A percentile compares a stretch with the other conserved stretches of the same genome.
phyloP scores from a whole-genome alignment of 2,329 filamentous ascomycete species.

The Pseudopyrenochaeta lycopersici region DNA sequence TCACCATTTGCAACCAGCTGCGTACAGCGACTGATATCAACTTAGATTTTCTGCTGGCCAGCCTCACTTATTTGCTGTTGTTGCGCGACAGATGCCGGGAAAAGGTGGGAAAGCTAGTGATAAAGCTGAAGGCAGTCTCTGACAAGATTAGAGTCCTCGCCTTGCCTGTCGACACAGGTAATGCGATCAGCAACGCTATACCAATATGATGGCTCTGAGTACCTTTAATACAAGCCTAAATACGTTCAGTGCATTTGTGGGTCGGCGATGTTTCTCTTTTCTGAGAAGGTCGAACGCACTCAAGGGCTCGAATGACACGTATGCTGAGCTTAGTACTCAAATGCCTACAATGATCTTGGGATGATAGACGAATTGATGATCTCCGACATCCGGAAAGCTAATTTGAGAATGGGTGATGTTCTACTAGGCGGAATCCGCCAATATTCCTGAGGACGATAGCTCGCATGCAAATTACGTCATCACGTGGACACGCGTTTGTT shows the following conservation, averaged over 20 bases:
- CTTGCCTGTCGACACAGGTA: slow-evolving; percentile 62
- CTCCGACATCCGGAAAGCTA: neutral
- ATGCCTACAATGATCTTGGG: neutral
- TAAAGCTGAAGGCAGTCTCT: slow-evolving; percentile 10
- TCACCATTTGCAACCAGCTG: neutral
- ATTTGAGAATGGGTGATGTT: neutral
- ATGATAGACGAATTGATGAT: slow-evolving; percentile 3
- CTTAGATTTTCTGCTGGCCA: slow-evolving; percentile 63
- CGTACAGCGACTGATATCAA: slow-evolving; percentile 16
- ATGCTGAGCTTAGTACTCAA: slow-evolving; percentile 19
- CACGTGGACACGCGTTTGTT: slow-evolving; percentile 6
- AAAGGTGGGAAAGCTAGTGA: slow-evolving; percentile 54
- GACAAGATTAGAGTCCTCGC: slow-evolving; percentile 57
- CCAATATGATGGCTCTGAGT: slow-evolving; percentile 50
- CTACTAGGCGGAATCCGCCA: neutral
- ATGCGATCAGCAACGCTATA: slow-evolving; percentile 60
- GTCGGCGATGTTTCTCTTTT: neutral
- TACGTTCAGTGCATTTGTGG: too few species aligned
- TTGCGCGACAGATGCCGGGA: slow-evolving; percentile 62
- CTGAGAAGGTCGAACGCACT: neutral
- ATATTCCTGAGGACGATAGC: neutral
- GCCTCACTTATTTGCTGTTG: slow-evolving; percentile 66
- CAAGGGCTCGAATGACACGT: neutral
- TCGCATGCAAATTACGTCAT: slow-evolving; percentile 2
- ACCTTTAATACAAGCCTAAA: too few species aligned